Percentiles rank a stretch among this genome's conserved stretches.
Conservation (phyloP, 495 filamentous ascomycete species). For the Lineolata rhizophorae region DNA sequence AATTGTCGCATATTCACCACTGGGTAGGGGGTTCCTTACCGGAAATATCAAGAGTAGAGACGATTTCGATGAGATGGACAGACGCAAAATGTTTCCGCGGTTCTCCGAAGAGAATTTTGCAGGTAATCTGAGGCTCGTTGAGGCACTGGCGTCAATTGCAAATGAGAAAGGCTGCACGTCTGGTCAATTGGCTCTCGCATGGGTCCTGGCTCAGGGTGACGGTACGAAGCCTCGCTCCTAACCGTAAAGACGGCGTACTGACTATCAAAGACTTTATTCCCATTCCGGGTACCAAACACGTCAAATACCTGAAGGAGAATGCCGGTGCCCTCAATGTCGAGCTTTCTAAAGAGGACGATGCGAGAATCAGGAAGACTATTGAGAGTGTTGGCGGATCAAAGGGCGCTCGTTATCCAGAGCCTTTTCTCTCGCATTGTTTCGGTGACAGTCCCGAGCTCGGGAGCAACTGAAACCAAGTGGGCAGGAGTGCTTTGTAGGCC, state of each 20-base stretch:
- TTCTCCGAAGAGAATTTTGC: conserved; percentile 30
- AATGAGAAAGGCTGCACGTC: conserved; percentile 24
- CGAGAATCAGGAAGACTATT: background rate
- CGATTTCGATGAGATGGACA: conserved; percentile 25
- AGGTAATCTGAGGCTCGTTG: conserved; percentile 28
- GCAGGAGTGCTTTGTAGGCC: too few species aligned
- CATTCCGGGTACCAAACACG: conserved; percentile 24
- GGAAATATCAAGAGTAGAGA: conserved; percentile 22
- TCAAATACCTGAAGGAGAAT: conserved; percentile 1
- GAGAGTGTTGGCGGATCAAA: conserved; percentile 12
- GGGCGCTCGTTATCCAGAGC: conserved; percentile 16
- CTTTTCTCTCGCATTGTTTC: conserved; percentile 13
- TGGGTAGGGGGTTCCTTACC: conserved; percentile 36
- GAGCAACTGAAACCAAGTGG: too few species aligned
- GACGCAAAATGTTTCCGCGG: conserved; percentile 19
- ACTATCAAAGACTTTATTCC: conserved; percentile 35
- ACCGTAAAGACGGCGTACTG: too few species aligned
- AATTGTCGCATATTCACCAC: conserved; percentile 26
- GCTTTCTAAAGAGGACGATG: background rate
- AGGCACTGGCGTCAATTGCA: conserved; percentile 22
- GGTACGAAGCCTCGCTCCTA: too few species aligned
- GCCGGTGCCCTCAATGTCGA: background rate
- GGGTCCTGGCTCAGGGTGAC: conserved; percentile 38
- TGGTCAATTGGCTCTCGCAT: conserved; percentile 31
- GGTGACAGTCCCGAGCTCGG: conserved; percentile 19